Percentiles rank a stretch among this genome's conserved stretches.
phyloP scores from a whole-genome alignment of 208 protist genomes.

The Trypanosoma boissoni region DNA sequence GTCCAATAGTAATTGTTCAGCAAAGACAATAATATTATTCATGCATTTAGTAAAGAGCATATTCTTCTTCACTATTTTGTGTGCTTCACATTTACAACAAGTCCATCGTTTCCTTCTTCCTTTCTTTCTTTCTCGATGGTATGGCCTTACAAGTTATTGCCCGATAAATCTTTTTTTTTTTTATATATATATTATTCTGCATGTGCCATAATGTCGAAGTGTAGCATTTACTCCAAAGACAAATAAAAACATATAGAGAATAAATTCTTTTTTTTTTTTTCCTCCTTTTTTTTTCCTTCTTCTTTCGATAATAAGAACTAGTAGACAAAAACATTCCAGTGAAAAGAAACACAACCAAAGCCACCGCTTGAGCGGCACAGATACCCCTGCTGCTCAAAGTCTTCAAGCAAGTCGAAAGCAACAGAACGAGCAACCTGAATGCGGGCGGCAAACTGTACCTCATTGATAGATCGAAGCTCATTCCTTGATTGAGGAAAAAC shows the following conservation, averaged over 20 bases:
- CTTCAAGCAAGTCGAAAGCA: conserved; percentile 53
- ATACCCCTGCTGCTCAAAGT: conserved; percentile 48
- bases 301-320: conserved; percentile 6
- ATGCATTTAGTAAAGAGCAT: not conserved
- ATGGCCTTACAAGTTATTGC: not conserved
- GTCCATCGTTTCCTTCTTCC: not conserved
- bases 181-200: not conserved
- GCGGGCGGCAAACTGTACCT: conserved; percentile 50
- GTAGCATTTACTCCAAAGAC: not conserved
- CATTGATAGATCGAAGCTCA: conserved; percentile 51
- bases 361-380: conserved; percentile 68
- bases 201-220: not conserved
- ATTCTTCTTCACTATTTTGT: not conserved
- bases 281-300: conserved; percentile 5
- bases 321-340: conserved; percentile 88
- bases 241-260: not conserved
- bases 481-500: conserved; percentile 30
- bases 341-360: conserved; percentile 64
- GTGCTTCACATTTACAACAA: not conserved
- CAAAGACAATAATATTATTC: too few species aligned
- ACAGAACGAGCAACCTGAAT: conserved; percentile 55
- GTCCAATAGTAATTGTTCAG: not conserved
- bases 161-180: not conserved
- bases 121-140: not conserved
- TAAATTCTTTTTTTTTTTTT: conserved; percentile 4